phyloP scores from a whole-genome alignment of 2,329 filamentous ascomycete genomes.

The Aspergillus hortae region DNA sequence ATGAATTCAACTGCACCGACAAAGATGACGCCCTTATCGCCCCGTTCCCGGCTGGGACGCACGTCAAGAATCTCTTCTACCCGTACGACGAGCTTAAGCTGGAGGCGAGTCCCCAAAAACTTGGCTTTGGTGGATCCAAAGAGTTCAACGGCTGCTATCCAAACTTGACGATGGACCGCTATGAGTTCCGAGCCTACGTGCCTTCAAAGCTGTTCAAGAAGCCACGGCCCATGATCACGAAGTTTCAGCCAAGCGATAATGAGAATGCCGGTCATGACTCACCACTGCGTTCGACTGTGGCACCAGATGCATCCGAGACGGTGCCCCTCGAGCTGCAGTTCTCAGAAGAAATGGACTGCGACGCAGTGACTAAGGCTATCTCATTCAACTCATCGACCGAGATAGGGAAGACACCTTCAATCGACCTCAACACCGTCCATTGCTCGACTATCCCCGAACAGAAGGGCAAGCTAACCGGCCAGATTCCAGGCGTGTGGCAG shows the following conservation, averaged over 20 bases:
- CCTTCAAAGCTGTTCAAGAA: slow-evolving; percentile 48
- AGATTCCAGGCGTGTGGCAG: slow-evolving; percentile 53
- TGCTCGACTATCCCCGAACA: slow-evolving; percentile 43
- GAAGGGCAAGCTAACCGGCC: slow-evolving; percentile 43
- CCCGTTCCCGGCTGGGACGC: slow-evolving; percentile 52
- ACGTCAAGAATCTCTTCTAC: slow-evolving; percentile 61
- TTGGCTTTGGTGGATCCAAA: slow-evolving; percentile 47
- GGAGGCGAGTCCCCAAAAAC: slow-evolving; percentile 41
- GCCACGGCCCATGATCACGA: slow-evolving; percentile 57
- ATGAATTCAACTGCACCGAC: slow-evolving; percentile 55
- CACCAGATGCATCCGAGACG: slow-evolving; percentile 39
- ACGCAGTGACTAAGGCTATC: slow-evolving; percentile 50
- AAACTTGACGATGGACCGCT: slow-evolving; percentile 51
- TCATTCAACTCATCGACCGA: slow-evolving; percentile 53
- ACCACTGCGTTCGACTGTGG: slow-evolving; percentile 50
- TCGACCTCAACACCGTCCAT: slow-evolving; percentile 44
- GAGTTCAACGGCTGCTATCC: slow-evolving; percentile 55
- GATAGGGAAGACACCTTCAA: slow-evolving; percentile 38
- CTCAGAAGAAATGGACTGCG: slow-evolving; percentile 59
- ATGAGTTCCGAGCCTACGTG: slow-evolving; percentile 60
- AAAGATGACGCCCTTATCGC: slow-evolving; percentile 50
- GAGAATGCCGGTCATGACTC: slow-evolving; percentile 56
- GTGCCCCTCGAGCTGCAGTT: slow-evolving; percentile 56
- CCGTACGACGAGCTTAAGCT: slow-evolving; percentile 57
- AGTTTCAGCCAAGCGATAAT: slow-evolving; percentile 41